phyloP scores from a whole-genome alignment of 2,329 filamentous ascomycete species.

The Trichoderma breve region DNA sequence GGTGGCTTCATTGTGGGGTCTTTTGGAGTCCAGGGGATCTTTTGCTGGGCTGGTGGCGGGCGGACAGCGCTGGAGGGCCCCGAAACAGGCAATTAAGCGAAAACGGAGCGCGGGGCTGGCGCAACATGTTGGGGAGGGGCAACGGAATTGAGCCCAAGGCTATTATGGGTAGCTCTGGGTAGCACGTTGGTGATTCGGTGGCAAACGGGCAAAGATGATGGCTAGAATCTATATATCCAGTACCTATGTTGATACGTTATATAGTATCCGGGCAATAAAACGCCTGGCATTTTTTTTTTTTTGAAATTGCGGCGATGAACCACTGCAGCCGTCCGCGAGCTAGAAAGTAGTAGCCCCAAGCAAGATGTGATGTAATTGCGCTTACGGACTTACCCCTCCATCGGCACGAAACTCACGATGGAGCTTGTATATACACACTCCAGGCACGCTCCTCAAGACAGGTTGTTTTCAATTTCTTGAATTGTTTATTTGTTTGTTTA shows the following conservation, averaged over 20 bases:
- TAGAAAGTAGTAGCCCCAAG: background rate
- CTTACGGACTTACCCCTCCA: conserved; percentile 6
- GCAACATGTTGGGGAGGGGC: conserved; percentile 5
- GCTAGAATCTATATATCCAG: background rate
- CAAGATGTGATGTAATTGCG: conserved; percentile 1
- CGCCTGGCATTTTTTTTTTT: background rate
- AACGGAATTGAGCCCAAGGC: background rate
- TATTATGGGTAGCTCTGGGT: background rate
- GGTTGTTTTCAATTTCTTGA: background rate
- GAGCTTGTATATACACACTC: background rate
- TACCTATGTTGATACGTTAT: background rate
- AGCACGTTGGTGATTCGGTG: background rate
- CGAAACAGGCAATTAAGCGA: conserved; percentile 21
- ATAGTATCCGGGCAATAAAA: too few relatives aligned
- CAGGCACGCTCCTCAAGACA: background rate
- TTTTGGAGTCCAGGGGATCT: conserved; percentile 24
- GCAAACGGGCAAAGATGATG: background rate
- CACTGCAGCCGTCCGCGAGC: background rate
- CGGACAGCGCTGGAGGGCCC: background rate
- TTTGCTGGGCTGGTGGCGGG: background rate
- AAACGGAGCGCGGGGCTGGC: conserved; percentile 28
- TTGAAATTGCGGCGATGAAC: background rate
- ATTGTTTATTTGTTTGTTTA: background rate
- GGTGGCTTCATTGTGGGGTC: conserved; percentile 29
- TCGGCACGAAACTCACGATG: background rate